Percentiles rank a stretch among this genome's conserved stretches.
These are phyloP conservation scores for Salisapilia sapeloensis DNA, from an alignment of 352 stramenopile species.

Conservation along the genomic window DNA sequence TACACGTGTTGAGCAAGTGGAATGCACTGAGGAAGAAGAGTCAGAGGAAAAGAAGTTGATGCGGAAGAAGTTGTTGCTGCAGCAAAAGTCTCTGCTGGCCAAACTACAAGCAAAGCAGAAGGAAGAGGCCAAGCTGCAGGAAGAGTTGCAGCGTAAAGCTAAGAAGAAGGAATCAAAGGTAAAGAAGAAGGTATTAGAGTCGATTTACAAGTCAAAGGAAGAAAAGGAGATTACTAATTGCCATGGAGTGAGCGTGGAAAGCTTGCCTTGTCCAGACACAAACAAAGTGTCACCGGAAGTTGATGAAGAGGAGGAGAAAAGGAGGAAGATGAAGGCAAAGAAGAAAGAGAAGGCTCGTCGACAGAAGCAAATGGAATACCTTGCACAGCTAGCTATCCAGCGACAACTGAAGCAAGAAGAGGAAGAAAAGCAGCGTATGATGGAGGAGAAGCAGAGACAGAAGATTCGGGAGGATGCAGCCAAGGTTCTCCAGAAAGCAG, in stretches of 20 bases:
- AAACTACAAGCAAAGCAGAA: slow-evolving; percentile 28
- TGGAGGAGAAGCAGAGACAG: slow-evolving; percentile 32
- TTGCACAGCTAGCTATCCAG: slow-evolving; percentile 35
- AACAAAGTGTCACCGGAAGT: too few relatives aligned
- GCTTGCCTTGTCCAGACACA: neutral
- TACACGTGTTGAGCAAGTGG: too few relatives aligned
- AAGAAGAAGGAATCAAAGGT: slow-evolving; percentile 37
- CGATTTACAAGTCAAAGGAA: slow-evolving; percentile 28
- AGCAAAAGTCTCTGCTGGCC: slow-evolving; percentile 35
- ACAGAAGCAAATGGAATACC: slow-evolving; percentile 48
- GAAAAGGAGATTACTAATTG: slow-evolving; percentile 3
- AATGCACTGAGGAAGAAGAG: slow-evolving; percentile 8
- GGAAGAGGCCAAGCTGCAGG: slow-evolving; percentile 25
- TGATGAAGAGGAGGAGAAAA: too few relatives aligned
- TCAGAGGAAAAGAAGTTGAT: slow-evolving; percentile 7
- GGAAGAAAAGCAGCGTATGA: slow-evolving; percentile 31
- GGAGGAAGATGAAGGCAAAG: slow-evolving; percentile 6
- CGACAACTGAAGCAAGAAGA: slow-evolving; percentile 51
- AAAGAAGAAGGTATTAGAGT: slow-evolving; percentile 29
- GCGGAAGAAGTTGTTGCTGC: slow-evolving; percentile 29
- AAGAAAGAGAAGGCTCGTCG: slow-evolving; percentile 2
- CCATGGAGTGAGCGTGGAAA: neutral
- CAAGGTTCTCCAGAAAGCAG: slow-evolving; percentile 31
- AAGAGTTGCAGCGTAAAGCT: slow-evolving; percentile 23
- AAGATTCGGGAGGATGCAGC: slow-evolving; percentile 37